These are phyloP conservation scores for Gossypium davidsonii DNA, from an alignment of 441 rosid species.

Conservation along the genomic window DNA sequence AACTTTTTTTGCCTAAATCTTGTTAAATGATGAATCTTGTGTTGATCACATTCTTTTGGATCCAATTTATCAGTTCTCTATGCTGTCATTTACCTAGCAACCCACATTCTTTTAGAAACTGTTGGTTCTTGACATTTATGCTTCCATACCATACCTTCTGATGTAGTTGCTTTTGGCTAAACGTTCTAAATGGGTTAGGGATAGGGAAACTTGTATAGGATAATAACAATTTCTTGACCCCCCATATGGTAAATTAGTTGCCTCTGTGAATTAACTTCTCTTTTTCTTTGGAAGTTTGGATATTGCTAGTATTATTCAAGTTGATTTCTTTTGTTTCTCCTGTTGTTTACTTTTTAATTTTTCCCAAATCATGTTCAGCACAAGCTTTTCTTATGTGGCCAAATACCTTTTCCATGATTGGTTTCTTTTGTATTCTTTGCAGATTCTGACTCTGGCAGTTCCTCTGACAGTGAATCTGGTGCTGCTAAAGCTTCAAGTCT, in stretches of 20 bases:
- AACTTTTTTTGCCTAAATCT: not conserved
- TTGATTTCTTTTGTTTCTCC: slow-evolving; percentile 8
- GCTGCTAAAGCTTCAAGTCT: slow-evolving; percentile 39
- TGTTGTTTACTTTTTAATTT: not conserved
- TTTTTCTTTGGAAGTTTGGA: not conserved
- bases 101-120: not conserved
- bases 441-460: slow-evolving; percentile 55
- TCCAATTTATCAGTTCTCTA: not conserved
- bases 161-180: not conserved
- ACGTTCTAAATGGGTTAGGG: not conserved
- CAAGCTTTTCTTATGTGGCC: not conserved
- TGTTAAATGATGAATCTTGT: not conserved
- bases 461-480: slow-evolving; percentile 51
- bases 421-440: slow-evolving; percentile 17
- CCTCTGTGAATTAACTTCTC: not conserved
- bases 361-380: not conserved
- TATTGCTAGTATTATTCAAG: not conserved
- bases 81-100: not conserved
- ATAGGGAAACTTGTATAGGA: not conserved
- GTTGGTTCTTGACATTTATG: not conserved
- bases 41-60: not conserved
- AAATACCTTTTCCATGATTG: not conserved
- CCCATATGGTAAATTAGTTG: not conserved
- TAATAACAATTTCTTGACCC: not conserved
- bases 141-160: not conserved